These are phyloP conservation scores for Backusella australiensis DNA, from an alignment of 192 early-diverging fungal genomes.

Conservation along the genomic window DNA sequence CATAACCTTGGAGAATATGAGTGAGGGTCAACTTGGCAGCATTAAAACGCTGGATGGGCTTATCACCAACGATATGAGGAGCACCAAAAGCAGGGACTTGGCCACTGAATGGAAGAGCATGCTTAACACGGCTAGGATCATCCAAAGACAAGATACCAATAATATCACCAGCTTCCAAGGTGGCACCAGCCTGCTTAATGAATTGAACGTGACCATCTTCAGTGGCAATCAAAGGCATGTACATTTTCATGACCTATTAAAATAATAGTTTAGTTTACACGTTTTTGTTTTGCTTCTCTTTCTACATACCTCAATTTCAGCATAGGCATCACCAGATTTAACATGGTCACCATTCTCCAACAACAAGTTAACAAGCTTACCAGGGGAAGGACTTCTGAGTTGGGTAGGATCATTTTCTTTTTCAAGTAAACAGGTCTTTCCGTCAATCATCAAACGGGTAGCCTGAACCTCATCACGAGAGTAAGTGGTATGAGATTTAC, in stretches of 20 bases:
- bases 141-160: constrained; percentile 92
- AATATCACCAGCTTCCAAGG: constrained; percentile 88
- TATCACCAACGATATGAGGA: constrained; percentile 82
- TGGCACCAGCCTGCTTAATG: constrained; percentile 82
- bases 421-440: constrained; percentile 90
- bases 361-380: constrained; percentile 93
- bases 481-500: constrained; percentile 90
- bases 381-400: constrained; percentile 91
- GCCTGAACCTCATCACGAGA: constrained; percentile 85
- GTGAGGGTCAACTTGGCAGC: constrained; percentile 62
- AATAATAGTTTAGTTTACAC: constrained; percentile 5
- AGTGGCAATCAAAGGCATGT: constrained; percentile 93
- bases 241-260: constrained; percentile 96
- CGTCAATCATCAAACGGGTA: constrained; percentile 86
- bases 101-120: constrained; percentile 82
- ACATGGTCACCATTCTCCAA: constrained; percentile 94
- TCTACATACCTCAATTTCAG: constrained; percentile 87
- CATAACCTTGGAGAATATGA: constrained; percentile 85
- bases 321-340: constrained; percentile 85
- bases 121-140: constrained; percentile 88
- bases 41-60: constrained; percentile 83
- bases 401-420: constrained; percentile 98
- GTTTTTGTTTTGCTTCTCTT: not conserved
- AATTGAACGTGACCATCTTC: constrained; percentile 91
- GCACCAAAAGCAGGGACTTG: constrained; percentile 69